A percentile compares a stretch with the other conserved stretches of the same genome.
These are phyloP conservation scores for Pseudohyphozyma bogoriensis DNA, from an alignment of 768 basidiomycete species.

Conservation along the genomic window DNA sequence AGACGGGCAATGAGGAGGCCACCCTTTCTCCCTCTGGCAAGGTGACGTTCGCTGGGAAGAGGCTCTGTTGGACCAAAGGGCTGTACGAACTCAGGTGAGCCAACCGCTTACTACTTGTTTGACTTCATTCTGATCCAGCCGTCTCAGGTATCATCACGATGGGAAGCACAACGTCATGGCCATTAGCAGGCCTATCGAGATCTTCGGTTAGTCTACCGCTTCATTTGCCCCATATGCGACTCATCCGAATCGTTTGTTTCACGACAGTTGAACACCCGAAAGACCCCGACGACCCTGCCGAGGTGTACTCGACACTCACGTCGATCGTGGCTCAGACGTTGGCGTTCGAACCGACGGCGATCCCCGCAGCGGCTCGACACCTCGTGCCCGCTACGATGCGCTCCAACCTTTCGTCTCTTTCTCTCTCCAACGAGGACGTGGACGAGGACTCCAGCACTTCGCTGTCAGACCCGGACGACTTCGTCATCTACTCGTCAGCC, in stretches of 20 bases:
- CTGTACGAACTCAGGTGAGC: constrained; percentile 60
- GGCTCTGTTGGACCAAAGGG: constrained; percentile 76
- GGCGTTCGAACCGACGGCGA: constrained; percentile 22
- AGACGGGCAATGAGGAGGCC: constrained; percentile 92
- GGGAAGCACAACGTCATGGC: constrained; percentile 95
- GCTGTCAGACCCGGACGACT: constrained; percentile 72
- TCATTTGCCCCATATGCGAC: constrained; percentile 21
- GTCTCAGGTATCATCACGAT: constrained; percentile 72
- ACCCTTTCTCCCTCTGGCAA: constrained; percentile 55
- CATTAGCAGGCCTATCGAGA: constrained; percentile 71
- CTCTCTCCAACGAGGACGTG: constrained; percentile 32
- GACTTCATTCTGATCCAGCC: not conserved
- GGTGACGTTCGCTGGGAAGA: constrained; percentile 64
- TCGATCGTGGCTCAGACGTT: constrained; percentile 31
- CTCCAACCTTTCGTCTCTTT: constrained; percentile 42
- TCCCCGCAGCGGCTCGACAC: constrained; percentile 24
- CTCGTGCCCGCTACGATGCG: not conserved
- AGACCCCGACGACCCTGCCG: constrained; percentile 50
- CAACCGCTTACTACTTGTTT: not conserved
- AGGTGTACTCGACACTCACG: constrained; percentile 47
- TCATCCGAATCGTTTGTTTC: not conserved
- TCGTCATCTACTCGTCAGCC: constrained; percentile 79
- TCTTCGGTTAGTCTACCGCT: constrained; percentile 73
- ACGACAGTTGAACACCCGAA: constrained; percentile 57
- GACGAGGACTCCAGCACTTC: not conserved